phyloP scores from a whole-genome alignment of 257 asterid genomes.

The Solanum habrochaites region DNA sequence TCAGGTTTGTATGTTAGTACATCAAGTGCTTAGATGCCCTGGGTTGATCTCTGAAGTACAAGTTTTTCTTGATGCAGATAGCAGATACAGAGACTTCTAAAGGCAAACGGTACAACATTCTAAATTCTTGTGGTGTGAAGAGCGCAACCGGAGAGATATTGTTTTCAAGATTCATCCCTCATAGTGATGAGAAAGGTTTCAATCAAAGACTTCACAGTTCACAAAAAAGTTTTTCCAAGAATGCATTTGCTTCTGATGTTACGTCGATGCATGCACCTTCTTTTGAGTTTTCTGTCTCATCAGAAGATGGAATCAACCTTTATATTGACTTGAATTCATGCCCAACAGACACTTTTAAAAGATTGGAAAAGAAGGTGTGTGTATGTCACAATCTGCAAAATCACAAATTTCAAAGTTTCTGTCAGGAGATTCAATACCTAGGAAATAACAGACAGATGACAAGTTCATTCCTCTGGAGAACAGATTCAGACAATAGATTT shows the following conservation, averaged over 20 bases:
- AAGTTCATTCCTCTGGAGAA: background rate
- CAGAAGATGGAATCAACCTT: conserved; percentile 21
- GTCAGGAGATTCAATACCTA: conserved; percentile 18
- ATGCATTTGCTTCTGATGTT: background rate
- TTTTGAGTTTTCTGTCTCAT: conserved; percentile 16
- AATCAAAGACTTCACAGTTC: background rate
- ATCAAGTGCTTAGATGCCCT: background rate
- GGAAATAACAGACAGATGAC: background rate
- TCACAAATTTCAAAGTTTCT: conserved; percentile 12
- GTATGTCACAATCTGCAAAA: conserved; percentile 2
- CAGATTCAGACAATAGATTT: background rate
- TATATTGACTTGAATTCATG: conserved; percentile 19
- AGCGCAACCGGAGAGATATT: background rate
- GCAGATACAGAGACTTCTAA: background rate
- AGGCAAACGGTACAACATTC: background rate
- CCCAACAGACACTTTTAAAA: conserved; percentile 6
- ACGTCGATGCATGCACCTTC: conserved; percentile 1
- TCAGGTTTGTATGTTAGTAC: background rate
- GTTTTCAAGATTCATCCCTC: background rate
- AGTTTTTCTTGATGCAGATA: background rate
- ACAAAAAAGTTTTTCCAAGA: background rate
- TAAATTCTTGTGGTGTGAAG: background rate
- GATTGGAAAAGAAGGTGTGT: conserved; percentile 6
- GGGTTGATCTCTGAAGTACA: background rate
- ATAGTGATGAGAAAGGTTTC: background rate